Percentiles rank a stretch among this genome's conserved stretches.
phyloP scores from a whole-genome alignment of 164 flowering plant species.

The Litsea cubeba region DNA sequence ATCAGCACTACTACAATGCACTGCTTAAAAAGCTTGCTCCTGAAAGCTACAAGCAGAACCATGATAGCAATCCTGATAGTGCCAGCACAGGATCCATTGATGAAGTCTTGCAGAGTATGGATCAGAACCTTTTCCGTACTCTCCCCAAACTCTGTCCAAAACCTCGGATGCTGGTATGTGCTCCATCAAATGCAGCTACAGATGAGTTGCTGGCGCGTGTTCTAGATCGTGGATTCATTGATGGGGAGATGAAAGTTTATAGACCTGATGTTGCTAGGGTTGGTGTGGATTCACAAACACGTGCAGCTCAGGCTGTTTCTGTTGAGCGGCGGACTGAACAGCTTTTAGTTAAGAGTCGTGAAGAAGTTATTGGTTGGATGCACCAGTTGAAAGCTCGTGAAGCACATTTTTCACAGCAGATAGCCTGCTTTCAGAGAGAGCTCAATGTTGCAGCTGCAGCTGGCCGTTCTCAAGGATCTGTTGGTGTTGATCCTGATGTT shows the following conservation, averaged over 20 bases:
- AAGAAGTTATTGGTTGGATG: constrained; percentile 75
- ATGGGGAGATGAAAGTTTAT: constrained; percentile 96
- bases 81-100: constrained; percentile 69
- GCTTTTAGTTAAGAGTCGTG: constrained; percentile 66
- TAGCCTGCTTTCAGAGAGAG: constrained; percentile 64
- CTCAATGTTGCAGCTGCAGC: constrained; percentile 70
- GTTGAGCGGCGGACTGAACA: constrained; percentile 94
- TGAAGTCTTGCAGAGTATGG: constrained; percentile 92
- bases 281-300: constrained; percentile 91
- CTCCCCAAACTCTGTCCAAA: constrained; percentile 93
- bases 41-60: constrained; percentile 76
- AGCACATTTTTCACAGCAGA: constrained; percentile 61
- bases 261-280: constrained; percentile 97
- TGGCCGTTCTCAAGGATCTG: constrained; percentile 85
- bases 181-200: constrained; percentile 99
- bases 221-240: constrained; percentile 96
- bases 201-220: constrained; percentile 94
- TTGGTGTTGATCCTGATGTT: constrained; percentile 94
- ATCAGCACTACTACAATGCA: constrained; percentile 88
- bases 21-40: constrained; percentile 90
- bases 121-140: constrained; percentile 82
- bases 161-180: constrained; percentile 97
- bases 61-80: constrained; percentile 53
- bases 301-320: constrained; percentile 97
- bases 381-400: constrained; percentile 62